A percentile compares a stretch with the other conserved stretches of the same genome.
phyloP scores from a whole-genome alignment of 176 grass and related monocot genomes.

The Avena sativa region DNA sequence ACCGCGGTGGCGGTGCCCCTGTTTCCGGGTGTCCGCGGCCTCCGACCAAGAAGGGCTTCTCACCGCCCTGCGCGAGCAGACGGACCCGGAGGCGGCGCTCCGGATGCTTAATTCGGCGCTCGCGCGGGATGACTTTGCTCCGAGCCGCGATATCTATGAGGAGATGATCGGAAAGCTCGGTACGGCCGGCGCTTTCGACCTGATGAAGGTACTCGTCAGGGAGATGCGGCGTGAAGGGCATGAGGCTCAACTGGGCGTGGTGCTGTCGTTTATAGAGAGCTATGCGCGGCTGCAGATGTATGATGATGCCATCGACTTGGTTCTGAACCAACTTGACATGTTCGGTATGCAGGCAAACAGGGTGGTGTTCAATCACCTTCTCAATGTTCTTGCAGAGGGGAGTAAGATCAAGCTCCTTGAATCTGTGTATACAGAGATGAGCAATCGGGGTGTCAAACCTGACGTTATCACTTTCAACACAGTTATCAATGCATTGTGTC shows the following conservation, averaged over 20 bases:
- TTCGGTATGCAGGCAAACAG: constrained; percentile 51
- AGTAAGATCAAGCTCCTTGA: constrained; percentile 79
- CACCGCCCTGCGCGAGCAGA: constrained; percentile 57
- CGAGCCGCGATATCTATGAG: constrained; percentile 53
- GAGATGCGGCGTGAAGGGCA: constrained; percentile 64
- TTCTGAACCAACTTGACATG: constrained; percentile 59
- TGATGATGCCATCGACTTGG: constrained; percentile 64
- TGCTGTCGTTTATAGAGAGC: constrained; percentile 62
- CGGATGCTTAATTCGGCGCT: constrained; percentile 56
- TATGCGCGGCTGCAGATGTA: constrained; percentile 56
- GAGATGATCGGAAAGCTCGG: constrained; percentile 72
- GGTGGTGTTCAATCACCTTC: constrained; percentile 66
- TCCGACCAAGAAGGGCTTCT: constrained; percentile 50
- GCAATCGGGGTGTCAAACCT: constrained; percentile 40
- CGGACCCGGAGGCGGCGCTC: constrained; percentile 63
- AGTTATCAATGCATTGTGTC: constrained; percentile 70
- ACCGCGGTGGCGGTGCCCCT: not conserved
- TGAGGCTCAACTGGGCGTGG: constrained; percentile 38
- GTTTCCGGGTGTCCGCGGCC: constrained; percentile 31
- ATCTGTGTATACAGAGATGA: constrained; percentile 63
- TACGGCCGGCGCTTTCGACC: constrained; percentile 53
- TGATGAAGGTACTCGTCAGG: constrained; percentile 58
- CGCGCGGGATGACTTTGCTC: constrained; percentile 38
- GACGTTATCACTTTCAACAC: constrained; percentile 71
- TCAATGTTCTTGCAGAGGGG: constrained; percentile 64